Percentiles rank a stretch among this genome's conserved stretches.
These are phyloP conservation scores for Quercus engelmannii DNA, from an alignment of 306 rosid genomes.

Conservation along the genomic window DNA sequence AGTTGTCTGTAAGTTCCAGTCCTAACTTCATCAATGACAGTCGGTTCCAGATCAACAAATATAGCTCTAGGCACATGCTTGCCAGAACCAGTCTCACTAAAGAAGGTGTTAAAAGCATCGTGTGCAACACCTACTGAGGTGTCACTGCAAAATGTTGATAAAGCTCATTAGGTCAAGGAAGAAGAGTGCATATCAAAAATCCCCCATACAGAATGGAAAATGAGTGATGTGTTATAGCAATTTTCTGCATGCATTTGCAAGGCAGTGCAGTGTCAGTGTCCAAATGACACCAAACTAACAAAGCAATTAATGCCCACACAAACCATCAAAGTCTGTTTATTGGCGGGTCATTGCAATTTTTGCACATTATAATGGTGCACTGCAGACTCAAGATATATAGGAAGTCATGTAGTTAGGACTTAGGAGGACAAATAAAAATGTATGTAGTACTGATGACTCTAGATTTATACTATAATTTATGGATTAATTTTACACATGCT, in stretches of 20 bases:
- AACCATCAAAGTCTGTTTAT: too few relatives aligned
- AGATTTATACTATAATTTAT: too few relatives aligned
- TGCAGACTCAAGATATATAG: not conserved
- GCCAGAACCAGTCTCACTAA: conserved; percentile 64
- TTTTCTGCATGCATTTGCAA: too few relatives aligned
- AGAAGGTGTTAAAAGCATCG: conserved; percentile 74
- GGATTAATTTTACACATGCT: not conserved
- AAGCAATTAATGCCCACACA: too few relatives aligned
- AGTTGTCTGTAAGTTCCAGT: conserved; percentile 60
- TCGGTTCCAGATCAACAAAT: conserved; percentile 74
- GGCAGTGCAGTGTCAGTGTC: too few relatives aligned
- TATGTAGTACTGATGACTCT: too few relatives aligned
- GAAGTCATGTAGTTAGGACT: not conserved
- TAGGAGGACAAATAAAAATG: not conserved
- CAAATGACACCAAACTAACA: too few relatives aligned
- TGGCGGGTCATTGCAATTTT: too few relatives aligned
- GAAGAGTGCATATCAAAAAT: not conserved
- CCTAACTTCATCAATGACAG: conserved; percentile 65
- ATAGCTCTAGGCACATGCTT: conserved; percentile 71
- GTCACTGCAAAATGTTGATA: conserved; percentile 49
- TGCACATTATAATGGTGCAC: too few relatives aligned
- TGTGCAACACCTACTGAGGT: conserved; percentile 28
- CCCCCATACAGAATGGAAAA: not conserved
- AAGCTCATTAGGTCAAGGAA: conserved; percentile 9
- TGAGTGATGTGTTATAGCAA: not conserved